phyloP scores from a whole-genome alignment of 2,329 filamentous ascomycete genomes.

The Diaporthe vaccinii region DNA sequence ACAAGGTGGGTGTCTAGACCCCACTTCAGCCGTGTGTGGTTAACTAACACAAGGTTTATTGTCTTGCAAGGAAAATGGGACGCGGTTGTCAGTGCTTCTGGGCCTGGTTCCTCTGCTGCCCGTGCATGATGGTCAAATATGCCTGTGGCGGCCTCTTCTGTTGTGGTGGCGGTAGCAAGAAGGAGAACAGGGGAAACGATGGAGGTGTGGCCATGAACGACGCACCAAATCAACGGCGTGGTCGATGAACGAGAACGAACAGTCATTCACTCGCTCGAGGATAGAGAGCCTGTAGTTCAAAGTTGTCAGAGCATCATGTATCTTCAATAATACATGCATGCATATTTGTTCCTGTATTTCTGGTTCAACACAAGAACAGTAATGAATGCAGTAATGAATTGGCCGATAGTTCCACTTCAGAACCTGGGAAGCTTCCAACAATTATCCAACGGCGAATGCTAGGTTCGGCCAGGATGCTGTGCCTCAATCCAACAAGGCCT shows the following conservation, averaged over 20 bases:
- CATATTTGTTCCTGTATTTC: background rate
- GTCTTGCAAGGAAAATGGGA: background rate
- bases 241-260: background rate
- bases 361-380: background rate
- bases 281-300: background rate
- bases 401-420: background rate
- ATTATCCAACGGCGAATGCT: background rate
- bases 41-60: background rate
- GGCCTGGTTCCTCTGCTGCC: background rate
- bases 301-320: background rate
- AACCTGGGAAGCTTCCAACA: too few species aligned
- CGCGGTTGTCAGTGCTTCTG: background rate
- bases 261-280: background rate
- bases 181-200: background rate
- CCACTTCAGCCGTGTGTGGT: background rate
- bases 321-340: background rate
- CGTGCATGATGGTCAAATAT: background rate
- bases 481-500: background rate
- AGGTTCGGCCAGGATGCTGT: background rate
- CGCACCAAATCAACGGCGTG: background rate
- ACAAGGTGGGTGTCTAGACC: background rate
- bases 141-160: background rate
- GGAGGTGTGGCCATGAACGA: background rate
- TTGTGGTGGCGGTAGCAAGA: background rate
- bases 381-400: background rate